Percentiles rank a stretch among this genome's conserved stretches.
phyloP scores from a whole-genome alignment of 2,329 filamentous ascomycete species.

The Fusarium nurragi region DNA sequence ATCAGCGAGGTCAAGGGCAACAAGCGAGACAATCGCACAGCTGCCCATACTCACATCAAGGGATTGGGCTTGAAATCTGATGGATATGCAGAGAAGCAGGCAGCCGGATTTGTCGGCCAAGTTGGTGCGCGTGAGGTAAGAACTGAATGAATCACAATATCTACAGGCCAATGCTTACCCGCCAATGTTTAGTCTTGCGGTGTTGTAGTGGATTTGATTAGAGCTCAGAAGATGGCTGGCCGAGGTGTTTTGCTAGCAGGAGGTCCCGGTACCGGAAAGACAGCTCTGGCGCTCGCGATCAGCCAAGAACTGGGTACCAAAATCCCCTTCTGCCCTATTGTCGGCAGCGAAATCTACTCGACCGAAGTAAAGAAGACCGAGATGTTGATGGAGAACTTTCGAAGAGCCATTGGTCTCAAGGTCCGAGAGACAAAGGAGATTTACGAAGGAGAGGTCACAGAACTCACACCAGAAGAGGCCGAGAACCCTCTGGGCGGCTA shows the following conservation, averaged over 20 bases:
- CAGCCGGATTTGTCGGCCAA: constrained; percentile 90
- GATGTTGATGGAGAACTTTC: constrained; percentile 98
- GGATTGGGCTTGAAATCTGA: constrained; percentile 87
- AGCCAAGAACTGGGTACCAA: constrained; percentile 98
- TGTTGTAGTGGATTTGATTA: constrained; percentile 94
- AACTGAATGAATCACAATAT: background rate
- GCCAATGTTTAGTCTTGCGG: constrained; percentile 76
- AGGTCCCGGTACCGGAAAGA: constrained; percentile 96
- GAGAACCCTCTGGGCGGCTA: constrained; percentile 98
- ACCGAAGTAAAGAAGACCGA: constrained; percentile 99
- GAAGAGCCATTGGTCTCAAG: constrained; percentile 93
- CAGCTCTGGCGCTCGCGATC: constrained; percentile 91
- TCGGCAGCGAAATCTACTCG: constrained; percentile 97
- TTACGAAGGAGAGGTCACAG: constrained; percentile 98
- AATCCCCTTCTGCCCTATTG: constrained; percentile 98
- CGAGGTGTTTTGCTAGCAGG: constrained; percentile 92
- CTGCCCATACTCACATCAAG: constrained; percentile 97
- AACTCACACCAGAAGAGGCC: constrained; percentile 96
- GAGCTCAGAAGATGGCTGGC: constrained; percentile 96
- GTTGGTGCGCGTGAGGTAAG: constrained; percentile 84
- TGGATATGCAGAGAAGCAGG: constrained; percentile 83
- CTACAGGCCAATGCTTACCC: constrained; percentile 28
- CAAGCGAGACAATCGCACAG: constrained; percentile 93
- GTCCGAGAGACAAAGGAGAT: constrained; percentile 99
- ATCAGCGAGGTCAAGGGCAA: constrained; percentile 96